Conservation (phyloP, 371 early-diverging fungal species). For the Rhizomucor miehei region DNA sequence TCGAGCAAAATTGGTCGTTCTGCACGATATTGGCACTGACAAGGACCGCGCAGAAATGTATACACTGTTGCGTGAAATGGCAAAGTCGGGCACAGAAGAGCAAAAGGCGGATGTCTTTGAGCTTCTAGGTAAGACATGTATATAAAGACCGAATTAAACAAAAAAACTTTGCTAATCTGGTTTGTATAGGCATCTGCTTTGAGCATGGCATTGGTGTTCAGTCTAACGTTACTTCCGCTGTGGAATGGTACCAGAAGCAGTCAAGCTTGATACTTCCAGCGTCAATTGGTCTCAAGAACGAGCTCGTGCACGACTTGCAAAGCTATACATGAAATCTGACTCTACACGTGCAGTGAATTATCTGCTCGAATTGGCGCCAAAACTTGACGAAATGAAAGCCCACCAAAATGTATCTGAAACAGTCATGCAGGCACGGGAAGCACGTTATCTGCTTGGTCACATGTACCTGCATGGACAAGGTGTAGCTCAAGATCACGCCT, state of each 20-base stretch:
- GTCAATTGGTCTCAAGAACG: constrained; percentile 28
- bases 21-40: constrained; percentile 6
- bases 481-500: background rate
- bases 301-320: constrained; percentile 24
- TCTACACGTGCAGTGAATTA: constrained; percentile 16
- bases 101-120: constrained; percentile 13
- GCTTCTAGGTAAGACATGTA: constrained; percentile 16
- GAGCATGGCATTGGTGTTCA: constrained; percentile 17
- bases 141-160: background rate
- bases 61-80: constrained; percentile 15
- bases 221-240: constrained; percentile 6
- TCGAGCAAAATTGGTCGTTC: constrained; percentile 9
- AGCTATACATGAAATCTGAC: constrained; percentile 12
- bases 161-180: background rate
- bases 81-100: constrained; percentile 1
- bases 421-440: constrained; percentile 24
- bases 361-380: constrained; percentile 8
- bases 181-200: constrained; percentile 16
- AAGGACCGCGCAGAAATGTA: constrained; percentile 1
- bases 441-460: constrained; percentile 31
- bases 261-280: background rate
- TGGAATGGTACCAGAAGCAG: constrained; percentile 5
- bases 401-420: constrained; percentile 24
- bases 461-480: constrained; percentile 8
- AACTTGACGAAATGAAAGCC: constrained; percentile 21